phyloP scores from a whole-genome alignment of 495 filamentous ascomycete genomes.

The Bathelium albidoporum region DNA sequence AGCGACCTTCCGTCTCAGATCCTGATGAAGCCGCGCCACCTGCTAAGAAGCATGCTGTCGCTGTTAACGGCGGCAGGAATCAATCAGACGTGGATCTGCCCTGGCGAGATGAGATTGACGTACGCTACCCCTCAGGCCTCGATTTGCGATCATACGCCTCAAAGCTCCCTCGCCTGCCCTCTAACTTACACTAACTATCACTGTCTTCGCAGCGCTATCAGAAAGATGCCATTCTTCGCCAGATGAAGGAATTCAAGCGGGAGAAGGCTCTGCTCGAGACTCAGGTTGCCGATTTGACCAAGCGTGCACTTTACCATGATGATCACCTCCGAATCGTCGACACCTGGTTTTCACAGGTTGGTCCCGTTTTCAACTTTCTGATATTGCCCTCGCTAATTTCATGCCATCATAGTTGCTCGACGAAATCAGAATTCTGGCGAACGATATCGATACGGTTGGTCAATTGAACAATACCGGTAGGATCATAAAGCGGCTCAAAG shows the following conservation, averaged over 20 bases:
- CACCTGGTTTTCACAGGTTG: conserved; percentile 84
- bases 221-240: conserved; percentile 94
- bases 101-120: conserved; percentile 82
- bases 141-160: background rate
- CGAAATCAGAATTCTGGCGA: conserved; percentile 64
- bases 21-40: conserved; percentile 73
- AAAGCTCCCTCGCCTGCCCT: conserved; percentile 5
- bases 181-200: too few species aligned
- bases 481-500: conserved; percentile 16
- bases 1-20: conserved; percentile 66
- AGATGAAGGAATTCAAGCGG: conserved; percentile 95
- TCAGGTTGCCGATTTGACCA: conserved; percentile 63
- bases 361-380: conserved; percentile 16
- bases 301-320: conserved; percentile 68
- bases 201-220: conserved; percentile 68
- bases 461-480: background rate
- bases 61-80: conserved; percentile 63
- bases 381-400: conserved; percentile 8
- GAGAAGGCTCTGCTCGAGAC: conserved; percentile 69
- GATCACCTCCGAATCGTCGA: conserved; percentile 85
- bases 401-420: conserved; percentile 58
- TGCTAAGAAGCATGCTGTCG: conserved; percentile 65
- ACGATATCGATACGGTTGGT: conserved; percentile 12
- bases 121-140: conserved; percentile 38
- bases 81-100: conserved; percentile 72